phyloP scores from a whole-genome alignment of 192 early-diverging fungal genomes.

The Kickxella alabastrina region DNA sequence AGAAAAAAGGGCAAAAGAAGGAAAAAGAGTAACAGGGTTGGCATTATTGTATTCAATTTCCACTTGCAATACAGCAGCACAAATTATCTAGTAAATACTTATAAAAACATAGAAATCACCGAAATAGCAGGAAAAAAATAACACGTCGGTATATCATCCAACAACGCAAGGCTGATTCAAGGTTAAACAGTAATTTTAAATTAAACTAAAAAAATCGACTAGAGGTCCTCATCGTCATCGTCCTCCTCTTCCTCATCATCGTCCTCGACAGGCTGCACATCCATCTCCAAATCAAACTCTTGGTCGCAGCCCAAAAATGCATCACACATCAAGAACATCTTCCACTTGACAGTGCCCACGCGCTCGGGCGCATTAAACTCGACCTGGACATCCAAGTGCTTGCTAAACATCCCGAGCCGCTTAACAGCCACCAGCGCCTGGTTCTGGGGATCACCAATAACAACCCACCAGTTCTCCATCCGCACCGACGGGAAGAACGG shows the following conservation, averaged over 20 bases:
- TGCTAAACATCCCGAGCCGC: constrained; percentile 68
- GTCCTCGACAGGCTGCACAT: constrained; percentile 32
- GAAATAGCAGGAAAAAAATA: too few relatives aligned
- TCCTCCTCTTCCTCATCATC: constrained; percentile 54
- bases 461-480: constrained; percentile 97
- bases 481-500: constrained; percentile 88
- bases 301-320: constrained; percentile 93
- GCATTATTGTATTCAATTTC: too few relatives aligned
- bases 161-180: too few relatives aligned
- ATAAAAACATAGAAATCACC: too few relatives aligned
- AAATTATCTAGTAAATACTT: too few relatives aligned
- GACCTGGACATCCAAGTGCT: constrained; percentile 61
- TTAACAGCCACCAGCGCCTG: constrained; percentile 88
- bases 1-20: not conserved
- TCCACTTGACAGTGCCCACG: constrained; percentile 58
- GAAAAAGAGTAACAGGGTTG: too few relatives aligned
- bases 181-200: too few relatives aligned
- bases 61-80: too few relatives aligned
- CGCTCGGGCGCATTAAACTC: constrained; percentile 80
- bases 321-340: constrained; percentile 92
- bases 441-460: constrained; percentile 74
- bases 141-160: too few relatives aligned
- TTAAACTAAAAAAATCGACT: too few relatives aligned
- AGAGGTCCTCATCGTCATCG: too few relatives aligned
- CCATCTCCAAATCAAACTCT: constrained; percentile 75